Evolutionary conservation across 345 rosid genomes (phyloP).

Genomic region (Linum trigynum): DNA sequence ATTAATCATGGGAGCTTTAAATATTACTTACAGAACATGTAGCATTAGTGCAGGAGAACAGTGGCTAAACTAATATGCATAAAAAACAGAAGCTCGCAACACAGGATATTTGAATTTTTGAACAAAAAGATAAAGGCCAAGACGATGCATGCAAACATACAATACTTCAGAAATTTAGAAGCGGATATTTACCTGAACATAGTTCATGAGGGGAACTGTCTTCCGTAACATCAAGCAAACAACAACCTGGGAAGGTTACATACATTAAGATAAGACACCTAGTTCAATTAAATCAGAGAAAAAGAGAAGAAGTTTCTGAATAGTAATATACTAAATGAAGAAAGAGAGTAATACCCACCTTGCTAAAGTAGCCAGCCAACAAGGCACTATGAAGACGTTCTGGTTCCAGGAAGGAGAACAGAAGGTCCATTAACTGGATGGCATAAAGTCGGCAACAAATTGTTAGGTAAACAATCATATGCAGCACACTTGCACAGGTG

Average conservation of each 20-base stretch:
- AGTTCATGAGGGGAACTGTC: slow-evolving; percentile 89
- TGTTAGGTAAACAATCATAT: slow-evolving; percentile 5
- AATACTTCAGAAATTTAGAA: neutral
- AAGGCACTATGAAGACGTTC: slow-evolving; percentile 76
- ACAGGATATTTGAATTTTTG: neutral
- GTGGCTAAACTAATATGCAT: too few relatives aligned
- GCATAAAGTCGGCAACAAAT: slow-evolving; percentile 13
- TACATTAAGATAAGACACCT: slow-evolving; percentile 14
- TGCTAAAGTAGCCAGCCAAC: slow-evolving; percentile 96
- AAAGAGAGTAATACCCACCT: slow-evolving; percentile 36
- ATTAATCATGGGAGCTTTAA: neutral
- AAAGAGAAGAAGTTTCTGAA: neutral
- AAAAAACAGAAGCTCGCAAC: neutral
- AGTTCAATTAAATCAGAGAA: neutral
- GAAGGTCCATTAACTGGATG: slow-evolving; percentile 81
- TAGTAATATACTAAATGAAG: neutral
- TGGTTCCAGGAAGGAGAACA: slow-evolving; percentile 89
- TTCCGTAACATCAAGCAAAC: slow-evolving; percentile 90
- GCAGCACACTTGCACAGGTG: neutral
- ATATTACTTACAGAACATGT: neutral
- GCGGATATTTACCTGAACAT: slow-evolving; percentile 60
- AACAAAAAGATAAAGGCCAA: neutral
- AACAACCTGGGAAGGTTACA: slow-evolving; percentile 56
- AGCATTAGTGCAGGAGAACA: neutral
- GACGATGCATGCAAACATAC: neutral